phyloP scores from a whole-genome alignment of 164 flowering plant genomes.

The Macadamia integrifolia region DNA sequence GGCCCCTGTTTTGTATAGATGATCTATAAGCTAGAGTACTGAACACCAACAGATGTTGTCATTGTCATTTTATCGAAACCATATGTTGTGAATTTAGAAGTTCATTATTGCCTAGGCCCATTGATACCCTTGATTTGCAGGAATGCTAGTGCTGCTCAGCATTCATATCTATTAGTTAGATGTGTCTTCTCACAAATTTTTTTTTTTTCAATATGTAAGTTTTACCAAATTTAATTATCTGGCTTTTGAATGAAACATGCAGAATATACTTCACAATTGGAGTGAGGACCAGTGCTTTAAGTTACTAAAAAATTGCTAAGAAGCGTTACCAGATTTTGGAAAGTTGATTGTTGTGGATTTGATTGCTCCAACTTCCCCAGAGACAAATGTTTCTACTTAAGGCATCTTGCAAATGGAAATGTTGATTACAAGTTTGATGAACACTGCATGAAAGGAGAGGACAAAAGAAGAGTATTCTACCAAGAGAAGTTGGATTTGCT shows the following conservation, averaged over 20 bases:
- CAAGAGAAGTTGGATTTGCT: constrained; percentile 11
- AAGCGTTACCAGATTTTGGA: constrained; percentile 4
- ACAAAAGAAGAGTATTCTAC: constrained; percentile 14
- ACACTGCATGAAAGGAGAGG: constrained; percentile 16
- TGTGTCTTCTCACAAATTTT: too few species aligned
- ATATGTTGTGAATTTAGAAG: too few species aligned
- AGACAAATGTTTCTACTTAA: neutral
- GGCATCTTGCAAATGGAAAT: neutral
- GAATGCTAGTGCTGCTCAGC: too few species aligned
- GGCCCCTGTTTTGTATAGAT: too few species aligned
- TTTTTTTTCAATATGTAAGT: too few species aligned
- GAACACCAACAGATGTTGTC: too few species aligned
- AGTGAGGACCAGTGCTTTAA: constrained; percentile 13
- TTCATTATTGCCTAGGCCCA: too few species aligned
- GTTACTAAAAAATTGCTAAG: constrained; percentile 20
- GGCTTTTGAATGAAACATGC: neutral
- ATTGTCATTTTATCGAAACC: too few species aligned
- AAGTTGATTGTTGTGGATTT: constrained; percentile 19
- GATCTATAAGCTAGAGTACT: too few species aligned
- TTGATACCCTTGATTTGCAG: too few species aligned
- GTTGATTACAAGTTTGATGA: constrained; percentile 10
- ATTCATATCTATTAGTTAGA: too few species aligned
- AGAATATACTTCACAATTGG: constrained; percentile 26
- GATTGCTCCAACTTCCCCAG: neutral
- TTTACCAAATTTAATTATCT: neutral